Conservation (phyloP, 2,329 filamentous ascomycete genomes). For the Trichoderma atroviride region DNA sequence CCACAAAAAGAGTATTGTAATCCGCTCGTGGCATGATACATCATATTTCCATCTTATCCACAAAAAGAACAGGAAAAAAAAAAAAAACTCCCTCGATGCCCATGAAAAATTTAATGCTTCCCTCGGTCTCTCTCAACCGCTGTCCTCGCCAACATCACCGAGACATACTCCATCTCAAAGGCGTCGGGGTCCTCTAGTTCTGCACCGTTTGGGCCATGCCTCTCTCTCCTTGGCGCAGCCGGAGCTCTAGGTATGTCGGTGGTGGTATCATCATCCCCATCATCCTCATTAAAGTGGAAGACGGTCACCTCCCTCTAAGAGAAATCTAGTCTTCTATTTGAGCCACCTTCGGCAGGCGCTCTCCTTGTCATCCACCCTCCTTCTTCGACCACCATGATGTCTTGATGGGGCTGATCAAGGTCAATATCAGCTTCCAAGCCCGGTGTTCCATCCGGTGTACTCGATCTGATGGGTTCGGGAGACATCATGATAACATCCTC, state of each 20-base stretch:
- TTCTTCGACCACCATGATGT: slow-evolving; percentile 16
- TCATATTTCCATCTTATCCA: slow-evolving; percentile 22
- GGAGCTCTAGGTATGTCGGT: slow-evolving; percentile 13
- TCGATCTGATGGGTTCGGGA: slow-evolving; percentile 35
- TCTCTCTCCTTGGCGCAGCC: background rate
- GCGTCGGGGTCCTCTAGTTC: slow-evolving; percentile 37
- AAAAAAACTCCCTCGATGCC: slow-evolving; percentile 3
- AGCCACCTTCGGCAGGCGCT: background rate
- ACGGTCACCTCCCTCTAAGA: slow-evolving; percentile 15
- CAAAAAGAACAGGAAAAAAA: background rate
- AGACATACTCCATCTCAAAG: slow-evolving; percentile 36
- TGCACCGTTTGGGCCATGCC: slow-evolving; percentile 25
- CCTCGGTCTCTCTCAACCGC: slow-evolving; percentile 2
- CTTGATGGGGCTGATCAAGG: slow-evolving; percentile 6
- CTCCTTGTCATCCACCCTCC: background rate
- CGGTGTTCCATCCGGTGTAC: slow-evolving; percentile 31
- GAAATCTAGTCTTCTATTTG: slow-evolving; percentile 20
- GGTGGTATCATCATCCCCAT: slow-evolving; percentile 23
- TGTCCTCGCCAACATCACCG: slow-evolving; percentile 32
- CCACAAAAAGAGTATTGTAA: slow-evolving; percentile 8
- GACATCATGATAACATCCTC: slow-evolving; percentile 40
- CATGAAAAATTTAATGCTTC: slow-evolving; percentile 15
- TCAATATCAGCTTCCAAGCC: slow-evolving; percentile 26
- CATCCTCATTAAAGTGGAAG: slow-evolving; percentile 11
- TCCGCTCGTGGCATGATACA: slow-evolving; percentile 10